Conservation (phyloP, 306 rosid species). For the Pterocarpus macrocarpus region DNA sequence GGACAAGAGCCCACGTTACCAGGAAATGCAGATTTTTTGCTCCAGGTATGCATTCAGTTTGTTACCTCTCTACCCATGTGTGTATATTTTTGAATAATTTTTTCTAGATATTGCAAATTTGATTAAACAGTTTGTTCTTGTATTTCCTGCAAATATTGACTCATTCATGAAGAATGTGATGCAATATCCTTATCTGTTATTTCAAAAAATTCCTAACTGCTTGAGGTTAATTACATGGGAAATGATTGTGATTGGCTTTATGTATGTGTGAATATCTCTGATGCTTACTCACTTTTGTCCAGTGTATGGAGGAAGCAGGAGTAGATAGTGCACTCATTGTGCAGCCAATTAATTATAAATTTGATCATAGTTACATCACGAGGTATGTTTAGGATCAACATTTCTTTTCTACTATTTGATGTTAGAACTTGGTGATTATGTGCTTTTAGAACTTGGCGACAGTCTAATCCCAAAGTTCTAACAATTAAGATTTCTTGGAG, state of each 20-base stretch:
- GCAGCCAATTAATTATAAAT: conserved; percentile 92
- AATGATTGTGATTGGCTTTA: conserved; percentile 24
- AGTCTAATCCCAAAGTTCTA: conserved; percentile 13
- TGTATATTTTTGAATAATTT: background rate
- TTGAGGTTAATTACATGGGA: conserved; percentile 24
- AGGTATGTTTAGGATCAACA: conserved; percentile 65
- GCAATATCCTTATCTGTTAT: background rate
- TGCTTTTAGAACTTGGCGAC: conserved; percentile 3
- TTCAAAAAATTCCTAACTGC: conserved; percentile 14
- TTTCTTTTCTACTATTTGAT: background rate
- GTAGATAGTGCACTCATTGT: conserved; percentile 90
- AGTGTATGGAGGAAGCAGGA: conserved; percentile 92
- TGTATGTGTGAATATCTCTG: conserved; percentile 8
- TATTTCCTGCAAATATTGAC: conserved; percentile 10
- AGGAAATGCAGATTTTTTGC: conserved; percentile 73
- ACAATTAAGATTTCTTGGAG: conserved; percentile 7
- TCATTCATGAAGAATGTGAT: background rate
- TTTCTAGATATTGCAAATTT: background rate
- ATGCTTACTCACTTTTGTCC: conserved; percentile 20
- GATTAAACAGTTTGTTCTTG: conserved; percentile 16
- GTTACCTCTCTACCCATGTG: background rate
- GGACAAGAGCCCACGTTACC: conserved; percentile 81
- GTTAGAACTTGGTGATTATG: background rate
- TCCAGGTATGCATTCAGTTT: conserved; percentile 59
- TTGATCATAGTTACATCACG: conserved; percentile 88